phyloP scores from a whole-genome alignment of 371 early-diverging fungal species.

The Mortierella sp. region DNA sequence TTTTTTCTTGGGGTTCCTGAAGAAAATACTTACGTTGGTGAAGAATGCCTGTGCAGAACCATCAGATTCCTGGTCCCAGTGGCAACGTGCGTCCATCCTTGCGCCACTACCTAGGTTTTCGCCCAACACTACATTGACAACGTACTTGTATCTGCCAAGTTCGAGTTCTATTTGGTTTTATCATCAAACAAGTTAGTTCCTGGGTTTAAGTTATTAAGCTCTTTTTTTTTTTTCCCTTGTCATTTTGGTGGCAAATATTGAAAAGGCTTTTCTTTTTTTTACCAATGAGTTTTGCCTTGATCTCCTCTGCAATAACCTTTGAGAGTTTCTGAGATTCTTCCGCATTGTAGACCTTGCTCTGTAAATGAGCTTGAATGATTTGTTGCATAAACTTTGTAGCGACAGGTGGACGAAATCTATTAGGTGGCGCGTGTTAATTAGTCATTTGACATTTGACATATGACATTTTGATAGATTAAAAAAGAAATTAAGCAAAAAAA shows the following conservation, averaged over 20 bases:
- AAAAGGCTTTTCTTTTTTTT: not conserved
- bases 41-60: conserved; percentile 75
- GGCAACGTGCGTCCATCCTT: conserved; percentile 72
- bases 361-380: conserved; percentile 64
- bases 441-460: too few species aligned
- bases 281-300: conserved; percentile 76
- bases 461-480: too few species aligned
- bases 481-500: too few species aligned
- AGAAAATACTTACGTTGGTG: conserved; percentile 61
- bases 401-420: conserved; percentile 72
- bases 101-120: conserved; percentile 78
- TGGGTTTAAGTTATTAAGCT: not conserved
- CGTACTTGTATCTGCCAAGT: conserved; percentile 73
- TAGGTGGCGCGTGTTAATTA: too few species aligned
- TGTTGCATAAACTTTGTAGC: conserved; percentile 69
- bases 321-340: conserved; percentile 69
- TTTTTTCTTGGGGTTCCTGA: too few species aligned
- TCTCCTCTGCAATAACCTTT: conserved; percentile 73
- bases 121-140: conserved; percentile 76
- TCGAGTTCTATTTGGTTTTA: conserved; percentile 62
- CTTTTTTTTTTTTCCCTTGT: too few species aligned
- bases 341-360: conserved; percentile 64
- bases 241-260: not conserved
- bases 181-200: too few species aligned
- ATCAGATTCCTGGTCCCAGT: conserved; percentile 81